Evolutionary conservation across 2,329 filamentous ascomycete genomes (phyloP), one percentile per base, ranked within the genome.

Genomic region (Alternaria triticina): DNA sequence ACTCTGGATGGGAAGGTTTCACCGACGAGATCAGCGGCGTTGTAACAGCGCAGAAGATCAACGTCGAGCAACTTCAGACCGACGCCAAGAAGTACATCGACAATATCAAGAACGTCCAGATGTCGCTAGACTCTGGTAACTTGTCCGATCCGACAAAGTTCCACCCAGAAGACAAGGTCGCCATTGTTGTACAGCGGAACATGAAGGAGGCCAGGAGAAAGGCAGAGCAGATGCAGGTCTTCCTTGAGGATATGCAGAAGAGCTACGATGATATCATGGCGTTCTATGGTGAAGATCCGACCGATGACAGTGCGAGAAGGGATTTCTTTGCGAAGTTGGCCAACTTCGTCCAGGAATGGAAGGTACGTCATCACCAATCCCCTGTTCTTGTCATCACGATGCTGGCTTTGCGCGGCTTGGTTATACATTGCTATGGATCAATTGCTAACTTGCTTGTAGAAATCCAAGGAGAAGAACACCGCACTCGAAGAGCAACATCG

Each of bases 201-300:
- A 98, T 99, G 95, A 98, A 97, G 83, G 96, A 99, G 70, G 96
- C 96, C 20, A 86, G 96, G 66, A 88, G 95, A 73, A 99, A 98
- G 84, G 94, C 96, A 3, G 95, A 97, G 80, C 96, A 98, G 83
- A 91, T 98, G 89, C 88, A 93, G 77, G 84, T 98, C 22, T 97
- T 97, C 79, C 84, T 98, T 50, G 94, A 97, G 70, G 94, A 97
- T 78, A 97, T 97, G 93, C 85, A 89, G 70, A 90, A 91, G 76
- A 91, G 91, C 1, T 98, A 95, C 83, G 92, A 97, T 75, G 94
- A 97, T 77, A 97, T 98, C 71, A 94, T 98, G 90, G 87, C 90
- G 6, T 97, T 97, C 82, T 98, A 97, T 77, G 96, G 96, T 69
- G 96, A 99, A 83, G 96, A 99, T 76, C 90, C 92, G 43, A 86